Conservation (phyloP, 805 yeast genomes). For the Ogataea nonfermentans region DNA sequence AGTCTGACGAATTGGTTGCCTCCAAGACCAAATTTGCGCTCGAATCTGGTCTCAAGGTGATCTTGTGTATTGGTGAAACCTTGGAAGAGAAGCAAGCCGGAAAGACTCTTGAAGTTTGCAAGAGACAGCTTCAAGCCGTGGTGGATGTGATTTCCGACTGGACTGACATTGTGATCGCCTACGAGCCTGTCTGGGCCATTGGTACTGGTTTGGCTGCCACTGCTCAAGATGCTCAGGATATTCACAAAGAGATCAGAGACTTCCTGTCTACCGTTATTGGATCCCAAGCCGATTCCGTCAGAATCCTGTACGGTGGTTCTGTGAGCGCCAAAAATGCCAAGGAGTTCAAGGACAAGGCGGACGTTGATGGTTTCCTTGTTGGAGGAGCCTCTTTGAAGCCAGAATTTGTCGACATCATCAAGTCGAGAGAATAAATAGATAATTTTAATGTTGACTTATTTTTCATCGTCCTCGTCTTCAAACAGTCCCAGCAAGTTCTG, state of each 20-base stretch:
- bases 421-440: constrained; percentile 67
- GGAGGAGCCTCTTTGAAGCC: constrained; percentile 99
- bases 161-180: constrained; percentile 90
- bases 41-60: constrained; percentile 85
- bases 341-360: constrained; percentile 86
- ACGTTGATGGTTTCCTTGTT: constrained; percentile 97
- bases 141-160: constrained; percentile 79
- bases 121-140: constrained; percentile 89
- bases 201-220: constrained; percentile 99
- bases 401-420: constrained; percentile 93
- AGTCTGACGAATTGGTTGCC: constrained; percentile 87
- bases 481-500: constrained; percentile 1
- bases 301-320: constrained; percentile 98
- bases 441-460: not conserved
- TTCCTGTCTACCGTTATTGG: constrained; percentile 79
- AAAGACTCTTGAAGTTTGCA: constrained; percentile 79
- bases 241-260: constrained; percentile 85
- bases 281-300: constrained; percentile 70
- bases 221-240: constrained; percentile 95
- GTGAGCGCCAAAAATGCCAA: constrained; percentile 93
- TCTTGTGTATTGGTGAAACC: constrained; percentile 97
- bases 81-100: constrained; percentile 91
- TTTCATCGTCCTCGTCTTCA: constrained; percentile 11
- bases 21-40: constrained; percentile 92
- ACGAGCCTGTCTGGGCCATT: constrained; percentile 99